Evolutionary conservation across 208 protist genomes (phyloP), one percentile per base, ranked within the genome.

Genomic region (Trypanosoma congolense): DNA sequence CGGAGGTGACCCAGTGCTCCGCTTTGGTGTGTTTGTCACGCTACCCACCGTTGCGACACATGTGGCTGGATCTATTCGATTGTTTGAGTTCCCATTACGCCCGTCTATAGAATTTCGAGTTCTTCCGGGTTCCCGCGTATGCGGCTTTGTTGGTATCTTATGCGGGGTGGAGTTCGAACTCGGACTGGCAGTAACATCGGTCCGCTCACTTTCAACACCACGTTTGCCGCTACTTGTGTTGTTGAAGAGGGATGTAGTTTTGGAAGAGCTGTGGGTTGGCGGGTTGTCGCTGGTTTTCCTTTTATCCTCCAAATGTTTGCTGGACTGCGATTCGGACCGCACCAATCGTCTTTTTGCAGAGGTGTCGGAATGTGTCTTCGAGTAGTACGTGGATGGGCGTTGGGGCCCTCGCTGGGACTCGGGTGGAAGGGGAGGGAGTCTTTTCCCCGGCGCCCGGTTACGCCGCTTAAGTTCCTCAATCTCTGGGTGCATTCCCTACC

Each of bases 391-490:
- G 1, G 35, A 2, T 1, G 47, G 2, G 3, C 22, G 10, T 29
- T 8, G 38, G 4, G 19, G 35, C 10, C 2, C 31, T 10, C 19
- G 50, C 10, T 25, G 18, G 5, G 1, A 25, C 4, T 43, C 28
- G 25, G 31, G 10, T 5, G 56, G 36, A 31, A 59, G 1, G 4
- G 61, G 51, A 4, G 28, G 41, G 3, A 60, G 38, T 9, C 61
- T 42, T 4, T 43, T 30, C 8, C 61, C 53, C 14, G 52, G 45
- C 4, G 46, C 53, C 2, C 61, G 61, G 29, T 54, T 67, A 3
- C 61, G 61, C 22, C 61, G 61, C 53, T 61, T 59, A 4, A 67
- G 38, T 52, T 52, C 61, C 5, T 42, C 61, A 49, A 67, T 67
- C 0, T 42, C 61, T 19, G 61, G 45, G 21, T 58, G 52, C 3